Percentiles rank a stretch among this genome's conserved stretches.
These are phyloP conservation scores for Delonix regia DNA, from an alignment of 306 rosid genomes.

Conservation along the genomic window DNA sequence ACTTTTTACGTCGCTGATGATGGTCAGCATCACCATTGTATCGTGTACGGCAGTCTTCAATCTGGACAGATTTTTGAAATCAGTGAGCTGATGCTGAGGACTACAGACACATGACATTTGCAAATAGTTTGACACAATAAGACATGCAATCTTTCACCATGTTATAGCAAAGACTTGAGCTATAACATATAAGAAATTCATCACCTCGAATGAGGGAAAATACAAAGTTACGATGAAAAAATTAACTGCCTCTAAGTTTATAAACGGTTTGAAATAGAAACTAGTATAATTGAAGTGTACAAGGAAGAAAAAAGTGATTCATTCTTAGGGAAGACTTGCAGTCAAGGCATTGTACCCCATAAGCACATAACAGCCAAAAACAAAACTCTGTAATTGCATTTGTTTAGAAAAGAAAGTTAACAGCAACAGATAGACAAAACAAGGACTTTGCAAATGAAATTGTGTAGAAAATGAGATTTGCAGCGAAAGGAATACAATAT, in stretches of 20 bases:
- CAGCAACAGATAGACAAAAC: not conserved
- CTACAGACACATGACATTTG: slow-evolving; percentile 21
- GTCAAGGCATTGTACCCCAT: slow-evolving; percentile 9
- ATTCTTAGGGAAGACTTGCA: not conserved
- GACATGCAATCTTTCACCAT: slow-evolving; percentile 32
- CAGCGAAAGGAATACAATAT: slow-evolving; percentile 1
- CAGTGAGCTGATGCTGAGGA: slow-evolving; percentile 33
- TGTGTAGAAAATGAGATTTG: not conserved
- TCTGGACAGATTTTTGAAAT: slow-evolving; percentile 54
- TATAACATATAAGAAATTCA: slow-evolving; percentile 20
- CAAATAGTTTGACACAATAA: slow-evolving; percentile 34
- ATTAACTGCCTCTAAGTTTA: slow-evolving; percentile 7
- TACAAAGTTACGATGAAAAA: slow-evolving; percentile 10
- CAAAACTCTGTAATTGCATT: not conserved
- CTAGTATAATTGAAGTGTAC: not conserved
- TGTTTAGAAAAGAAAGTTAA: slow-evolving; percentile 18
- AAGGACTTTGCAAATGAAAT: slow-evolving; percentile 11
- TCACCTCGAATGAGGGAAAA: slow-evolving; percentile 25
- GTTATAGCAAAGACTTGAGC: slow-evolving; percentile 24
- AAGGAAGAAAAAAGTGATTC: not conserved
- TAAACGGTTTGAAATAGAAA: not conserved
- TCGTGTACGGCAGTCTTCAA: slow-evolving; percentile 95
- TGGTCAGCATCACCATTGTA: slow-evolving; percentile 97
- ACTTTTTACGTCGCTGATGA: slow-evolving; percentile 92
- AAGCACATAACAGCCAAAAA: not conserved